A percentile compares a stretch with the other conserved stretches of the same genome.
Conservation (phyloP, 2,329 filamentous ascomycete genomes). For the Arthrobotrys conoides region DNA sequence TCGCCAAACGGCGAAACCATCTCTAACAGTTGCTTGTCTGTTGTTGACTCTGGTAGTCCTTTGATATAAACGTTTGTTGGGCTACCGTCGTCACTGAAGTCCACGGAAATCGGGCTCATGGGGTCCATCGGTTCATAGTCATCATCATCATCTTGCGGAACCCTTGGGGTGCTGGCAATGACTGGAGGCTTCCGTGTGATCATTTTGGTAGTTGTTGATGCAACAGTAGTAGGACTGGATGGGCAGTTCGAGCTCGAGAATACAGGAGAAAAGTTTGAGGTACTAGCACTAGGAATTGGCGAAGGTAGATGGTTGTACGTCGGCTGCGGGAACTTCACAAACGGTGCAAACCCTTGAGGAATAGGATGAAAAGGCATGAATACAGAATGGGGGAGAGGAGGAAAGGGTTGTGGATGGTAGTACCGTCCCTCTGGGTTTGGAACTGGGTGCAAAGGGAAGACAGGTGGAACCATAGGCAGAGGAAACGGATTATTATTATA, state of each 20-base stretch:
- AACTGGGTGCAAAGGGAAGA: constrained; percentile 40
- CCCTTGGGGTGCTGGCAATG: constrained; percentile 50
- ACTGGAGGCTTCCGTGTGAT: constrained; percentile 40
- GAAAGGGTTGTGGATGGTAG: constrained; percentile 47
- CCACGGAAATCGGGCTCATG: constrained; percentile 25
- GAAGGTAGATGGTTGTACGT: constrained; percentile 46
- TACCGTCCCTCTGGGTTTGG: constrained; percentile 34
- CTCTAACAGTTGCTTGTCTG: constrained; percentile 85
- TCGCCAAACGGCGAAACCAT: constrained; percentile 91
- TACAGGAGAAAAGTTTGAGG: constrained; percentile 37
- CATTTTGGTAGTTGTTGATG: constrained; percentile 22
- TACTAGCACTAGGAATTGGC: constrained; percentile 46
- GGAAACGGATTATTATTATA: constrained; percentile 45
- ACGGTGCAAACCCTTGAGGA: constrained; percentile 21
- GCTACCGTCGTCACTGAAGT: constrained; percentile 70
- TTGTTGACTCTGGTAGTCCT: constrained; percentile 93
- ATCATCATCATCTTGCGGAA: constrained; percentile 24
- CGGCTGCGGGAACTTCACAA: constrained; percentile 26
- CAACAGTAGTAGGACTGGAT: constrained; percentile 35
- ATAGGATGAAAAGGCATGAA: constrained; percentile 19
- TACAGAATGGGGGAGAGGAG: constrained; percentile 19
- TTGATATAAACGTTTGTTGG: constrained; percentile 99
- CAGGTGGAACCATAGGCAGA: constrained; percentile 36
- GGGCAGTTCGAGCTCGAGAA: constrained; percentile 37
- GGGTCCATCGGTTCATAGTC: not conserved